phyloP scores from a whole-genome alignment of 164 flowering plant genomes.

The Warburgia ugandensis region DNA sequence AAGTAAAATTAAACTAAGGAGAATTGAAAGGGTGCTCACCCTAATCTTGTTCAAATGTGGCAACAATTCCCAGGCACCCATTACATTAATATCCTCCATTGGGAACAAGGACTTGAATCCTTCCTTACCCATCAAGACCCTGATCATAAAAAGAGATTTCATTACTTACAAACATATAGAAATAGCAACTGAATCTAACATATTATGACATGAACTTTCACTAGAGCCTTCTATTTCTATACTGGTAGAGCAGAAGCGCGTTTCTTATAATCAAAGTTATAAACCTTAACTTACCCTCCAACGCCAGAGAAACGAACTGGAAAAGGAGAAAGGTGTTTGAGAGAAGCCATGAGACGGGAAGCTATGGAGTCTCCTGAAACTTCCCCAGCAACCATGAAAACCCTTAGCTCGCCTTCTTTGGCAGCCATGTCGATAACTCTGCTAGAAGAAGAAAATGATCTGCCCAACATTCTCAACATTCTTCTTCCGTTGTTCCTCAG shows the following conservation, averaged over 20 bases:
- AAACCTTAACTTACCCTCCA: constrained; percentile 55
- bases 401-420: constrained; percentile 72
- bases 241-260: background rate
- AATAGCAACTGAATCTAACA: background rate
- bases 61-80: constrained; percentile 93
- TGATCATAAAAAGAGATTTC: constrained; percentile 18
- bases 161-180: background rate
- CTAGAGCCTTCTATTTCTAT: background rate
- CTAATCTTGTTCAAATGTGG: constrained; percentile 69
- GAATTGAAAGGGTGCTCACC: constrained; percentile 50
- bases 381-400: constrained; percentile 83
- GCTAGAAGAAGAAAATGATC: constrained; percentile 28
- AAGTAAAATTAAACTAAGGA: too few species aligned
- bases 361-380: constrained; percentile 84
- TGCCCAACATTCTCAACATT: too few species aligned
- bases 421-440: constrained; percentile 40
- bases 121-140: constrained; percentile 68
- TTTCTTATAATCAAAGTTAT: background rate
- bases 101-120: constrained; percentile 72
- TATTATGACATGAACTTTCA: too few species aligned
- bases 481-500: too few species aligned
- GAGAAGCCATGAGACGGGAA: constrained; percentile 78
- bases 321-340: constrained; percentile 59
- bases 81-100: constrained; percentile 88
- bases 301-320: constrained; percentile 76